phyloP scores from a whole-genome alignment of 2,329 filamentous ascomycete genomes.

The Fonsecaea pugnacius region DNA sequence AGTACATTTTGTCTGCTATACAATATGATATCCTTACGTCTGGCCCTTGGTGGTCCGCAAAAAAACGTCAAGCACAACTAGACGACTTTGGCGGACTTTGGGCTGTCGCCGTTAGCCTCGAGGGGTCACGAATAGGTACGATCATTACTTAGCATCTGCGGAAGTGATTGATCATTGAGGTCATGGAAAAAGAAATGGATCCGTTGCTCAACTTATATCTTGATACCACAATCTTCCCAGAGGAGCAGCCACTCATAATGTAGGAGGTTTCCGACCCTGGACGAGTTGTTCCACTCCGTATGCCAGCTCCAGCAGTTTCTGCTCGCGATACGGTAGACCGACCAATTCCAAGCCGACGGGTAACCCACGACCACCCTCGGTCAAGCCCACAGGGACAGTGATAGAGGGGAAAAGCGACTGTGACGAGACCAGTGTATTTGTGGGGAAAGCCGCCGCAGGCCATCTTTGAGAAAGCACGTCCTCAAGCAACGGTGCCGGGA shows the following conservation, averaged over 20 bases:
- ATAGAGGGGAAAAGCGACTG: constrained; percentile 20
- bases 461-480: constrained; percentile 23
- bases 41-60: too few species aligned
- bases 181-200: too few species aligned
- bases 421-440: constrained; percentile 24
- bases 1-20: background rate
- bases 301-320: constrained; percentile 19
- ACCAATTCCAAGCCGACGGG: constrained; percentile 23
- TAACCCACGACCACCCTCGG: constrained; percentile 3
- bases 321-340: constrained; percentile 16
- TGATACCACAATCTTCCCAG: background rate
- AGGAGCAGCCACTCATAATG: constrained; percentile 10
- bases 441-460: constrained; percentile 17
- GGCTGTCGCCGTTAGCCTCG: background rate
- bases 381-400: constrained; percentile 23
- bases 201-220: background rate
- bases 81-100: background rate
- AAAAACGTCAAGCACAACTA: too few species aligned
- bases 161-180: background rate
- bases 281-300: constrained; percentile 23
- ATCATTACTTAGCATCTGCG: too few species aligned
- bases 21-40: background rate
- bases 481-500: constrained; percentile 19
- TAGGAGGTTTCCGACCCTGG: constrained; percentile 17
- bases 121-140: background rate